Evolutionary conservation across 306 rosid species (phyloP), one percentile per base, ranked within the genome.

Genomic region (Ormosia emarginata): DNA sequence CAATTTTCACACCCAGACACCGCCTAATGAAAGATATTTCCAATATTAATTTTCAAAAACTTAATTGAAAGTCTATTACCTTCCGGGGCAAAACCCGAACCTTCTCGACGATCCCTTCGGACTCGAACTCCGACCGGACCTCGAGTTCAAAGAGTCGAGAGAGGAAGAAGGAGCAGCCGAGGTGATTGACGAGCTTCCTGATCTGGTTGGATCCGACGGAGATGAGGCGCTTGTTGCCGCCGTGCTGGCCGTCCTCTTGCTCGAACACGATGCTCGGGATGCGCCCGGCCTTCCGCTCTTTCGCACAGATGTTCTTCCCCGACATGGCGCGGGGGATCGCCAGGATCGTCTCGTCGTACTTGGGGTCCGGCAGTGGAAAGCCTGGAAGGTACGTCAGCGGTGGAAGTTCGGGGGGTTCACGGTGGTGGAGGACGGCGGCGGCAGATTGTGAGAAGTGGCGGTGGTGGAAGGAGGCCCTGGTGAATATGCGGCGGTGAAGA

Each of bases 171-270:
- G 92, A 87, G 33, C 90, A 91, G 6, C 97, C 97, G 13, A 93
- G 89, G 62, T 90, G 90, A 7, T 66, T 84, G 30, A 91, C 92
- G n/a, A 95, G 97, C 76, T 95, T 95, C 36, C 92, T 90, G 87
- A 95, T 89, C 92, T 93, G 98, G 72, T 85, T 88, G 47, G 89
- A 68, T 6, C 85, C 94, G 9, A 95, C 94, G 67, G 97, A 95
- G 30, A 95, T 84, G 74, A 95, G 99, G 75, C 99, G 97, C 82
- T 93, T 95, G 87, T 93, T 90, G 53, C 98, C 99, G 7, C 99
- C 99, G 59, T 86, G 85, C 72, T 95, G 90, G 17, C 98, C 98
- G 30, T 88, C 98, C 74, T 88, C 97, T 41, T 90, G 99, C 82
- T 95, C 95, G 61, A 95, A 95, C 7, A 95, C 82, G 69, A 93